Evolutionary conservation across 2,329 filamentous ascomycete species (phyloP), one percentile per base, ranked within the genome.

Genomic region (Aureobasidium zeae): DNA sequence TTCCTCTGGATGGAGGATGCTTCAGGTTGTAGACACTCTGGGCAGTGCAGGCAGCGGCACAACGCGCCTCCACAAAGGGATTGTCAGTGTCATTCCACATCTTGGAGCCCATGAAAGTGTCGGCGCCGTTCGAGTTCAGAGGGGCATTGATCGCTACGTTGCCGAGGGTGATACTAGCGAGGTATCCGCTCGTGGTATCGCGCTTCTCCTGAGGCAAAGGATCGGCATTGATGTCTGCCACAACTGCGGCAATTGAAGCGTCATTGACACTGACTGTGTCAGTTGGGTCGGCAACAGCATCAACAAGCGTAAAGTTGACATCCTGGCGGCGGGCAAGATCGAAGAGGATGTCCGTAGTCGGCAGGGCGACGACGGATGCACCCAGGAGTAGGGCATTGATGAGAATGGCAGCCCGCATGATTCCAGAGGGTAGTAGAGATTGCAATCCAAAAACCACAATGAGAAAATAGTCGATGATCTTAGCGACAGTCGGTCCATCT

Each of bases 21-120:
- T 26, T 35, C 16, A 51, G 15, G 8, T 49, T 42, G 26, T 52
- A 53, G 6, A 46, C 46, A 16, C 35, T 48, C 38, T 46, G 42
- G 26, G 49, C 49, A 11, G 29, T 15, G 38, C 49, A 61, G 19
- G 52, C 51, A 8, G 52, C 52, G n/a, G 54, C 51, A 43, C 61
- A 63, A 11, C 56, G 51, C 13, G 48, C 32, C 13, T 53, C 47
- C 41, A 61, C 54, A 41, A 57, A 60, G 17, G 54, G 54, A n/a
- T 52, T 51, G 21, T 47, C 46, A 25, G 22, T 11, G 11, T 25
- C 22, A 24, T 56, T 55, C 48, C 56, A 57, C 20, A 47, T 36
- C 34, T 51, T 53, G 21, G 43, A 36, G 24, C 55, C 55, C 44
- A 59, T 53, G 46, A 51, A 55, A 9, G 52, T 55, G 41, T 55